These are phyloP conservation scores for Spongospora subterranea DNA, from an alignment of 208 protist genomes.

Conservation along the genomic window DNA sequence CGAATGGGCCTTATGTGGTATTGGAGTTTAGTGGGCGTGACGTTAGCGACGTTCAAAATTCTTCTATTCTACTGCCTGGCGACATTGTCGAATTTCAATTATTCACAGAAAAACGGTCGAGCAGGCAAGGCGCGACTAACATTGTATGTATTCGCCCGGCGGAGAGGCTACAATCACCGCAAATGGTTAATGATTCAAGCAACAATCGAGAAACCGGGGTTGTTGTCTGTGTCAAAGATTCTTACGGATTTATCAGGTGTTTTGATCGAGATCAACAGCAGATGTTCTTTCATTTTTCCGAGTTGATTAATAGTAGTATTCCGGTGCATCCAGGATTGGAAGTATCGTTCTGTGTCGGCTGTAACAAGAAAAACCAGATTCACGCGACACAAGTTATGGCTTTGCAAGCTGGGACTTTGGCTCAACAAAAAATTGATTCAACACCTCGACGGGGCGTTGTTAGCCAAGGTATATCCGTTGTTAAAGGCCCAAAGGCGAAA, in stretches of 20 bases:
- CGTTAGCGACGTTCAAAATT: constrained; percentile 6
- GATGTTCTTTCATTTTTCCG: constrained; percentile 54
- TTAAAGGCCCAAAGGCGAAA: constrained; percentile 8
- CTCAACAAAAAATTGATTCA: not conserved
- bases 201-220: not conserved
- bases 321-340: not conserved
- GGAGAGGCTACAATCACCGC: not conserved
- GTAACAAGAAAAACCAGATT: constrained; percentile 31
- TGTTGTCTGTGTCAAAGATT: constrained; percentile 8
- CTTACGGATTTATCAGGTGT: constrained; percentile 48
- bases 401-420: not conserved
- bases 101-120: constrained; percentile 21
- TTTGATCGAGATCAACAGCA: constrained; percentile 38
- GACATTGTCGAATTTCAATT: constrained; percentile 49
- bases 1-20: not conserved
- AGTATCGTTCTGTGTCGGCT: constrained; percentile 15
- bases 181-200: not conserved
- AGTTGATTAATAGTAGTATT: not conserved
- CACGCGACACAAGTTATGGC: not conserved
- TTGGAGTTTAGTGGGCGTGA: constrained; percentile 53
- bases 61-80: not conserved
- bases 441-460: constrained; percentile 33
- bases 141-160: not conserved
- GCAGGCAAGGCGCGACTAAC: constrained; percentile 16
- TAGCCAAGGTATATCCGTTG: not conserved